phyloP scores from a whole-genome alignment of 331 rosid species.

The Acacia concinna region DNA sequence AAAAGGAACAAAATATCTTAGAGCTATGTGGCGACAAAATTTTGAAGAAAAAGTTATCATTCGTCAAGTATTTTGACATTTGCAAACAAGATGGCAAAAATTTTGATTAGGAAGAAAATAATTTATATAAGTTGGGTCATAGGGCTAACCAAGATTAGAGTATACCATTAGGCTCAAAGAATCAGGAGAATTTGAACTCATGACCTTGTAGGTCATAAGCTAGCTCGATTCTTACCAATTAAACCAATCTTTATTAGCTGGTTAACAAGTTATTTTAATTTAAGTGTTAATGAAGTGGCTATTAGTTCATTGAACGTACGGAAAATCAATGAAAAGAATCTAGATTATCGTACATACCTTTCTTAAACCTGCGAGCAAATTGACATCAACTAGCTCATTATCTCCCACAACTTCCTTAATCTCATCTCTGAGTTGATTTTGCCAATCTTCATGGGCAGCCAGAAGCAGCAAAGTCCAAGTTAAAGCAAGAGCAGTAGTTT shows the following conservation, averaged over 20 bases:
- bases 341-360: slow-evolving; percentile 49
- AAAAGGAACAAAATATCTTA: not conserved
- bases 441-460: slow-evolving; percentile 77
- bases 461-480: slow-evolving; percentile 79
- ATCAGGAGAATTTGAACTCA: no score
- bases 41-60: no score
- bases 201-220: no score
- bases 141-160: no score
- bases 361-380: slow-evolving; percentile 54
- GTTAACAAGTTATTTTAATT: not conserved
- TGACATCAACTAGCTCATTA: slow-evolving; percentile 44
- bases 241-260: no score
- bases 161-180: no score
- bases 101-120: not conserved
- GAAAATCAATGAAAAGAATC: not conserved
- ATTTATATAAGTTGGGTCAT: no score
- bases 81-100: not conserved
- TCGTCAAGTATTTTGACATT: not conserved
- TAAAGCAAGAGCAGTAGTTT: slow-evolving; percentile 78
- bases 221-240: no score
- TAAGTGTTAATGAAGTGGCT: not conserved
- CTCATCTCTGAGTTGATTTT: slow-evolving; percentile 63
- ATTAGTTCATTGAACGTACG: not conserved
- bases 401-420: slow-evolving; percentile 58
- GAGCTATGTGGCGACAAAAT: not conserved